Evolutionary conservation across 192 early-diverging fungal species (phyloP).

Genomic region (Coemansia sp.): DNA sequence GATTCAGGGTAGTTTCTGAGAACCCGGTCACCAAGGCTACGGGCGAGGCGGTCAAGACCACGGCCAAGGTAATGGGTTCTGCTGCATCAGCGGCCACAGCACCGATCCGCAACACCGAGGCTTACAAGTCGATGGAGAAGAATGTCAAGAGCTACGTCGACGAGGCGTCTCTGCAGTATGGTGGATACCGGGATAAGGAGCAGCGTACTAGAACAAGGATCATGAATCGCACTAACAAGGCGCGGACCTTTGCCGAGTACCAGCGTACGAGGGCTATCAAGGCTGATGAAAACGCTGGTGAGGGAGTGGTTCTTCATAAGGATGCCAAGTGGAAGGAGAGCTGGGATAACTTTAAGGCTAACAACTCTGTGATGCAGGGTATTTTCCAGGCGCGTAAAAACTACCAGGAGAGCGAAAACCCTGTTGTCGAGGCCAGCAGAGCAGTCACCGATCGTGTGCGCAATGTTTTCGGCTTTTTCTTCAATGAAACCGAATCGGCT

Average conservation of each 20-base stretch:
- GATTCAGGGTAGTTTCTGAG: constrained; percentile 67
- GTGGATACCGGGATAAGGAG: constrained; percentile 76
- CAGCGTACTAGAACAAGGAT: constrained; percentile 54
- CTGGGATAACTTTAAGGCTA: constrained; percentile 92
- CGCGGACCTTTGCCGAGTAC: constrained; percentile 56
- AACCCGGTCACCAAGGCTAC: constrained; percentile 80
- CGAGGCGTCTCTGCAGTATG: constrained; percentile 69
- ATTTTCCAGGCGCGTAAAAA: constrained; percentile 74
- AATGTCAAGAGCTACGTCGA: constrained; percentile 69
- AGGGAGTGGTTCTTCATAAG: constrained; percentile 81
- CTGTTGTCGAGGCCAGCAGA: constrained; percentile 73
- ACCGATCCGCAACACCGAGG: constrained; percentile 67
- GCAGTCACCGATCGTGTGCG: constrained; percentile 75
- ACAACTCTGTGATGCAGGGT: constrained; percentile 79
- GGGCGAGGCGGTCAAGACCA: constrained; percentile 64
- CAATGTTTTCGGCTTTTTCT: constrained; percentile 73
- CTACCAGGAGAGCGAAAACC: constrained; percentile 90
- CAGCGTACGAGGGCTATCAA: constrained; percentile 38
- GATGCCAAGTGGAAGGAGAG: constrained; percentile 82
- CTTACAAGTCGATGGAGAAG: constrained; percentile 64
- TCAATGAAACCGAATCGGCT: constrained; percentile 93
- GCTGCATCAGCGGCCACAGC: constrained; percentile 64
- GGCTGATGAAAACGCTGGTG: constrained; percentile 64
- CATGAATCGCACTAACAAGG: constrained; percentile 42
- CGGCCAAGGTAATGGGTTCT: constrained; percentile 64